These are phyloP conservation scores for Fusarium nisikadoi DNA, from an alignment of 2,329 filamentous ascomycete species.

Conservation along the genomic window DNA sequence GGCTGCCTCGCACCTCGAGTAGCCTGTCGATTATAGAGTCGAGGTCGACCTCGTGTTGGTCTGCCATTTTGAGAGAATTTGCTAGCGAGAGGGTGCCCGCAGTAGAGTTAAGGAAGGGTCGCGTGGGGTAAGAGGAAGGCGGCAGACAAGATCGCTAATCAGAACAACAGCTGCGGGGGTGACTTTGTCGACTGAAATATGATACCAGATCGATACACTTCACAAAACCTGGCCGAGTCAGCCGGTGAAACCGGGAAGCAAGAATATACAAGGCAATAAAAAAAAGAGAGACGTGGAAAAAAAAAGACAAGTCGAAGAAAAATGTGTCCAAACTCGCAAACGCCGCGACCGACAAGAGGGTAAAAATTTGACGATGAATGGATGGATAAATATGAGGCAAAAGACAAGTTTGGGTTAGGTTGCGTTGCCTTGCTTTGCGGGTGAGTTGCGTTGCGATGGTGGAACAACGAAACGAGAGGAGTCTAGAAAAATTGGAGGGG, in stretches of 20 bases:
- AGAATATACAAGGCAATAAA: constrained; percentile 10
- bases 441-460: constrained; percentile 21
- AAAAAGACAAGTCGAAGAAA: constrained; percentile 18
- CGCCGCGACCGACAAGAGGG: constrained; percentile 23
- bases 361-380: constrained; percentile 20
- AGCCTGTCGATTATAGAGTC: constrained; percentile 99
- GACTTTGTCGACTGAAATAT: constrained; percentile 41
- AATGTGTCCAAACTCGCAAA: constrained; percentile 26
- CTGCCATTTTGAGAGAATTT: constrained; percentile 63
- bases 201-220: constrained; percentile 50
- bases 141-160: constrained; percentile 45
- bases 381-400: constrained; percentile 19
- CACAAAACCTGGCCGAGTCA: constrained; percentile 44
- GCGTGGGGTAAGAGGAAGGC: constrained; percentile 40
- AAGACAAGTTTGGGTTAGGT: constrained; percentile 24
- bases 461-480: constrained; percentile 25
- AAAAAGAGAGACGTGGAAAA: not conserved
- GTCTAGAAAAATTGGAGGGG: constrained; percentile 35
- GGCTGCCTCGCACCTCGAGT: constrained; percentile 95
- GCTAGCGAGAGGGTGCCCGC: constrained; percentile 53
- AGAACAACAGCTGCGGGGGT: constrained; percentile 45
- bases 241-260: constrained; percentile 31
- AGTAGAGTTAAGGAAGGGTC: constrained; percentile 44
- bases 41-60: constrained; percentile 90
- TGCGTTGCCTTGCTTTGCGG: not conserved